These are phyloP conservation scores for Pleurotus sapidus DNA, from an alignment of 768 basidiomycete species.

Conservation along the genomic window DNA sequence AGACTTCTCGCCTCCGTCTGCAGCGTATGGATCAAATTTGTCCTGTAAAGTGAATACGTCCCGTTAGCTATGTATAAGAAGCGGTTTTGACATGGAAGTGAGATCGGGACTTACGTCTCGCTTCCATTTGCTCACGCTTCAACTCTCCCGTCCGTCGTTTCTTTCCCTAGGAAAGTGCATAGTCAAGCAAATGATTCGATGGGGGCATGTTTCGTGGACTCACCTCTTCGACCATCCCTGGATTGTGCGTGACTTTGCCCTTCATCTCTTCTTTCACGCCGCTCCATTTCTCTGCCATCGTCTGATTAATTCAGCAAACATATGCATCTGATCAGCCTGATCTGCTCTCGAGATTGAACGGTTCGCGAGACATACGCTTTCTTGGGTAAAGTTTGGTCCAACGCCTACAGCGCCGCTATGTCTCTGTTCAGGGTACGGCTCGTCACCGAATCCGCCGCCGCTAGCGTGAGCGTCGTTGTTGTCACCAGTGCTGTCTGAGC, in stretches of 20 bases:
- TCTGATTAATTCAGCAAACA: no score
- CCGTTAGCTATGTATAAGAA: no score
- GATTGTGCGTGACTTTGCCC: conserved; percentile 23
- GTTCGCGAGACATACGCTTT: conserved; percentile 25
- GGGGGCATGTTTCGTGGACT: neutral
- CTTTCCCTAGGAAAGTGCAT: neutral
- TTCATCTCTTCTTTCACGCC: conserved; percentile 31
- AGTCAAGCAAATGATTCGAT: neutral
- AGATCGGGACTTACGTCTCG: neutral
- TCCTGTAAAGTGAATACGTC: no score
- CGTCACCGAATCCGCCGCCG: conserved; percentile 2
- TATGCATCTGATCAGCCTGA: no score
- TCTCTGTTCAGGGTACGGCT: conserved; percentile 35
- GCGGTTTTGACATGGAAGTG: no score
- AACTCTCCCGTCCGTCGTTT: conserved; percentile 1
- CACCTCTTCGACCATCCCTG: conserved; percentile 6
- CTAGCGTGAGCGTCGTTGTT: neutral
- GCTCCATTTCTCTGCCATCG: conserved; percentile 31
- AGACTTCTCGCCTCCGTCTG: no score
- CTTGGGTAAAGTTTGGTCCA: conserved; percentile 36
- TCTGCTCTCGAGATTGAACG: neutral
- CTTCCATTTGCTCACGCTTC: neutral
- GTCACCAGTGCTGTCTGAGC: no score
- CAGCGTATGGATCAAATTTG: no score
- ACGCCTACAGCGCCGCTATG: conserved; percentile 44